A percentile compares a stretch with the other conserved stretches of the same genome.
Conservation (phyloP, 805 yeast species). For the Starmerella etchellsii region DNA sequence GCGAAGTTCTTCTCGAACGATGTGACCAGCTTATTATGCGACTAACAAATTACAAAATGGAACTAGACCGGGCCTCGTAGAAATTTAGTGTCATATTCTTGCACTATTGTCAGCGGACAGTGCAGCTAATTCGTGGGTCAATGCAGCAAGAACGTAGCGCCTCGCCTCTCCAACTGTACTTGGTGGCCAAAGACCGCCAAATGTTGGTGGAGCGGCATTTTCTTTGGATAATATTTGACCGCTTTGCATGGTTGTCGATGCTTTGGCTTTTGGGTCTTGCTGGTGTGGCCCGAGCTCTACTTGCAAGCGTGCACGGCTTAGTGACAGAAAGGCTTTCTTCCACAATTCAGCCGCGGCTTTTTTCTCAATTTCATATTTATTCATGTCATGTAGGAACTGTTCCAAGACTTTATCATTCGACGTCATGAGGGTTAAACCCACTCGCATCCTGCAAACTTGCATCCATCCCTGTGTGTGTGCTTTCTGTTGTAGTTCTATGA, state of each 20-base stretch:
- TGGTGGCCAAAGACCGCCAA: constrained; percentile 38
- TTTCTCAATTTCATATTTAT: constrained; percentile 10
- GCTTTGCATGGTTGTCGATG: constrained; percentile 3
- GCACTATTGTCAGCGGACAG: background rate
- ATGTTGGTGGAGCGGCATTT: constrained; percentile 34
- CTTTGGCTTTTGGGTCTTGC: constrained; percentile 7
- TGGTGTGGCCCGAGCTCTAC: background rate
- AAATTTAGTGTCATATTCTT: background rate
- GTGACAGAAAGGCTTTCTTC: constrained; percentile 14
- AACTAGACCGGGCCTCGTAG: constrained; percentile 22
- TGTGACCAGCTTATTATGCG: constrained; percentile 55
- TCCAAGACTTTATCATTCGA: constrained; percentile 13
- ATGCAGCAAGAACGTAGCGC: constrained; percentile 27
- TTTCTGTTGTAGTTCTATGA: too few relatives aligned
- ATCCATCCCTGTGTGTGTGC: too few relatives aligned
- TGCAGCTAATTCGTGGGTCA: constrained; percentile 18
- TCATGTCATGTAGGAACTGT: constrained; percentile 11
- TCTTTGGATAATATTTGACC: constrained; percentile 13
- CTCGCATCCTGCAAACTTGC: too few relatives aligned
- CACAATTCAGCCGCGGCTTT: constrained; percentile 8
- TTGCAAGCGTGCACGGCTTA: constrained; percentile 12
- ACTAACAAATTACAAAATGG: constrained; percentile 39
- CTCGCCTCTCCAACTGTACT: constrained; percentile 32
- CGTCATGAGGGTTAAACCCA: background rate
- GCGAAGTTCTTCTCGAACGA: constrained; percentile 47